Base-by-base conservation (phyloP, 139 green algal species). In the Diplosphaera chodatii region DNA sequence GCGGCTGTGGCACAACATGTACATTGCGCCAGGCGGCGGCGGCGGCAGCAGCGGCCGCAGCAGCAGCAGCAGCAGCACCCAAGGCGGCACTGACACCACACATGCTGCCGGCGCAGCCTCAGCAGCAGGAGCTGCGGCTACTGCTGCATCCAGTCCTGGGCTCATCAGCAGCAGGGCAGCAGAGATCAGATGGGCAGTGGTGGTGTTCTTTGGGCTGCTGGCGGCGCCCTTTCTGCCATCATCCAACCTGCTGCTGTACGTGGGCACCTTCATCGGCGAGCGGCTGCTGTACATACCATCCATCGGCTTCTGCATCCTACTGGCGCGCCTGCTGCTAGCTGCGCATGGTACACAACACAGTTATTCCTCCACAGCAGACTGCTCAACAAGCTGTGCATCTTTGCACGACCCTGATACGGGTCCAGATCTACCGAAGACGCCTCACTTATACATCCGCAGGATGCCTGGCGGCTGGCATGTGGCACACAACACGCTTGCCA, bases 261-360 rank as follows among this genome's bases (percentile, higher is more conserved):
- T 94, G 28, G 89, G 89, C 6, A 95, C 89, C 0, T 92, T 90
- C 79, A 92, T 95, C 10, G 82, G 84, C 0, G 90, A 95, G 75
- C 67, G 90, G 20, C 83, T 95, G 78, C 78, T 95, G 55, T 93
- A 94, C 77, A 64, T 91, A 21, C 89, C 89, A 0, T 93, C 84
- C 1, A 37, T 95, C 0, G 88, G 88, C 10, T 90, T 77, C 59
- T 89, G 84, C 74, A 32, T 94, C 25, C 69, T 95, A 70, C 2
- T 83, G 4, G 82, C 84, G 0, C 74, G 90, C 28, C 32, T 65
- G 8, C 64, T 87, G 8, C 37, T 48, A 13, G 37, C 37, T 8
- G 10, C 13, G 10, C 10, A 48, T 21, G 37, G 37, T 48, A 13
- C 37, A 13, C 10, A 48, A 48, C 37, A 21, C 10, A 48, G 10